These are phyloP conservation scores for Colletotrichum sp. DNA, from an alignment of 2,329 filamentous ascomycete species.

Conservation along the genomic window DNA sequence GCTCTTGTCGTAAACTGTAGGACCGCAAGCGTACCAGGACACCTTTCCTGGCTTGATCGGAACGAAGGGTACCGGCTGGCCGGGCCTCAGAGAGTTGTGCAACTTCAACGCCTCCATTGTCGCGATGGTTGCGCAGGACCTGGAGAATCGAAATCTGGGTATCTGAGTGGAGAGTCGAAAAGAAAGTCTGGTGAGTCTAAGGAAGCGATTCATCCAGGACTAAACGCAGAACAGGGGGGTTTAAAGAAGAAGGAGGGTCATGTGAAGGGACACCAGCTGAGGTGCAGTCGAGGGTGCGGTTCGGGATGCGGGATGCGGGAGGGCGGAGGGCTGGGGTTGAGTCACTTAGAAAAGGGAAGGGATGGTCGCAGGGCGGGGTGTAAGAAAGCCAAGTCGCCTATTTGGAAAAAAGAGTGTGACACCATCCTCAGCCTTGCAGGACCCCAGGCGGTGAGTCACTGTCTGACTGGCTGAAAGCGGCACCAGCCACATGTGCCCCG, in stretches of 20 bases:
- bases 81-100: constrained; percentile 79
- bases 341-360: not conserved
- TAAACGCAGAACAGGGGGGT: not conserved
- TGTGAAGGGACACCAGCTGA: not conserved
- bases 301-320: constrained; percentile 1
- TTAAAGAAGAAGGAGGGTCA: not conserved
- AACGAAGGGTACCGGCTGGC: constrained; percentile 75
- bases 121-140: constrained; percentile 39
- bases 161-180: constrained; percentile 30
- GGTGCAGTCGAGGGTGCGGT: not conserved
- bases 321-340: not conserved
- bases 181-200: constrained; percentile 28
- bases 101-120: constrained; percentile 69
- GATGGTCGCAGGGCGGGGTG: not conserved
- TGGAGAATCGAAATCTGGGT: constrained; percentile 28
- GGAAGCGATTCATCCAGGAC: constrained; percentile 37
- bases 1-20: constrained; percentile 83
- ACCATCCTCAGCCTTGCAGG: constrained; percentile 19
- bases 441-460: not conserved
- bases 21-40: constrained; percentile 89
- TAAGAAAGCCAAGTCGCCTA: constrained; percentile 7
- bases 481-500: constrained; percentile 4
- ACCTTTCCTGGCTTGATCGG: constrained; percentile 75
- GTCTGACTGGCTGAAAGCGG: not conserved
- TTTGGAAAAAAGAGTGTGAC: constrained; percentile 3